Evolutionary conservation across 225 moss, liverwort and hornwort species (phyloP), one percentile per base, ranked within the genome.

Genomic region (Thuidium tamariscinum): DNA sequence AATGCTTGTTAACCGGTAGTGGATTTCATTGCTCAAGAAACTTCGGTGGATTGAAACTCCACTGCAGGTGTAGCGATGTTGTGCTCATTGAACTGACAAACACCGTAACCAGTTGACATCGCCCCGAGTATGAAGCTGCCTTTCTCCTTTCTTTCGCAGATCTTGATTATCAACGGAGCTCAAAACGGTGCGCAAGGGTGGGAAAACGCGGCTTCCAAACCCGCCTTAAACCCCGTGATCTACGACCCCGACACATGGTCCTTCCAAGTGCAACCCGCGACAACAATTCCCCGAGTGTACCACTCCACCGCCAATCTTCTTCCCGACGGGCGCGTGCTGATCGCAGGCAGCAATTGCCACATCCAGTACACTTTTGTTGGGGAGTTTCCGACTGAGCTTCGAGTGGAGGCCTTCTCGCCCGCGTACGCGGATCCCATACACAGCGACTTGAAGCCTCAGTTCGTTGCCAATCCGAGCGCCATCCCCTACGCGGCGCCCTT

Each of bases 341-440:
- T 97, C 15, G 97, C 97, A 5, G 97, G 97, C 34, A 96, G 96
- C 86, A 97, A 97, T 56, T 93, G 91, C 48, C 97, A 97, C 86
- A 92, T 92, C 51, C 93, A 87, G 1, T 97, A 97, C 88, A 93
- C 93, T 2, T 97, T 96, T 61, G 86, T 90, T 0, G 95, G 95
- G 8, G 80, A 79, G 23, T 97, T 92, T 52, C 97, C 96, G 9
- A 97, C 97, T 1, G 97, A 97, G 92, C 89, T 97, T 16, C 88
- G 97, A 54, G 91, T 97, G 34, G 97, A 97, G 42, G 91, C 92
- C 5, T 97, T 97, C 88, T 82, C 88, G 16, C 97, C 97, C 1
- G 86, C 93, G 6, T 97, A 97, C 84, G 65, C 92, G 25, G 93
- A 93, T 70, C 42, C 81, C 44, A 21, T 88, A 2, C 83, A 92